Conservation (phyloP, 306 rosid genomes). For the Medicago truncatula region DNA sequence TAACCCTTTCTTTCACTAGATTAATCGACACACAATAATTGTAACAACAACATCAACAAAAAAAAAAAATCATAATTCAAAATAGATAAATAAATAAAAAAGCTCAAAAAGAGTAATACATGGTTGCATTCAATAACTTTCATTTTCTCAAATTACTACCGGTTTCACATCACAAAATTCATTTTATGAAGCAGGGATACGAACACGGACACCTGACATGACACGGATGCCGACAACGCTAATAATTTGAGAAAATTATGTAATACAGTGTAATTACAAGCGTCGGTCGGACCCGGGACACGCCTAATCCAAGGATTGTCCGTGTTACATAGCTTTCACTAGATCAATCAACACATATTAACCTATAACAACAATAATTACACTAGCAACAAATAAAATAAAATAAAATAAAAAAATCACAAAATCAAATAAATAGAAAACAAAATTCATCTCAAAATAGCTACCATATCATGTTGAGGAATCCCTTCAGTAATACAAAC, state of each 20-base stretch:
- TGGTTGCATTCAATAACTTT: background rate
- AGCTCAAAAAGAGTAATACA: too few species aligned
- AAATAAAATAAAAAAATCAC: background rate
- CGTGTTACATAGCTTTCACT: too few species aligned
- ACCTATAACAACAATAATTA: background rate
- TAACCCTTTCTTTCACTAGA: background rate
- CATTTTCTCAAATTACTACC: background rate
- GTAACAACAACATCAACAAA: background rate
- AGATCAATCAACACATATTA: background rate
- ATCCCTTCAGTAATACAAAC: slow-evolving; percentile 99
- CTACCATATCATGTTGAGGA: slow-evolving; percentile 97
- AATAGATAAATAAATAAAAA: too few species aligned
- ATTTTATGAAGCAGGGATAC: too few species aligned
- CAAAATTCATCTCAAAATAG: background rate
- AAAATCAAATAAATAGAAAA: slow-evolving; percentile 4
- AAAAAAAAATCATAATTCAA: too few species aligned
- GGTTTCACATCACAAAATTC: too few species aligned
- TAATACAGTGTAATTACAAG: too few species aligned
- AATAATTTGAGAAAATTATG: too few species aligned
- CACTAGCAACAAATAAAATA: background rate
- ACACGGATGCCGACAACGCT: too few species aligned
- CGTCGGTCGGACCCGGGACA: too few species aligned
- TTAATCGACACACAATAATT: background rate
- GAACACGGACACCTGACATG: too few species aligned
- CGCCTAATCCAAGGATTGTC: too few species aligned